These are phyloP conservation scores for Peltaster fructicola DNA, from an alignment of 2,329 filamentous ascomycete genomes.

Conservation along the genomic window DNA sequence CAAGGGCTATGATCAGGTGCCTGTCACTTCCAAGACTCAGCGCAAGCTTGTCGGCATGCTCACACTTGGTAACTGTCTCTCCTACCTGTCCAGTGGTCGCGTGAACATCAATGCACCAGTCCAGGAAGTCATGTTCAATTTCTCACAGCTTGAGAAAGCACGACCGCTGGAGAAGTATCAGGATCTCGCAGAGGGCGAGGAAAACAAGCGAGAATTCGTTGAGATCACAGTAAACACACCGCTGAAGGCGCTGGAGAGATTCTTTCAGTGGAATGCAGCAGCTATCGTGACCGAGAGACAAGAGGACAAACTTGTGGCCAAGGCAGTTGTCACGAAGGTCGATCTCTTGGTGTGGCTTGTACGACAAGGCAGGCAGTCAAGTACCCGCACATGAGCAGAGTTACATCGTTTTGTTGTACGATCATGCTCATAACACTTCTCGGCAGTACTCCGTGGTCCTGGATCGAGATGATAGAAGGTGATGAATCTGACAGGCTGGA, in stretches of 20 bases:
- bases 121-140: slow-evolving; percentile 90
- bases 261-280: slow-evolving; percentile 96
- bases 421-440: no score
- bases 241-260: slow-evolving; percentile 66
- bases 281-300: slow-evolving; percentile 76
- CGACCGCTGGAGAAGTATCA: slow-evolving; percentile 70
- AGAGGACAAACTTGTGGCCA: slow-evolving; percentile 45
- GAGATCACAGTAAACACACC: slow-evolving; percentile 88
- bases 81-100: slow-evolving; percentile 70
- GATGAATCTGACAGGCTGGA: no score
- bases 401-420: no score
- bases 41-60: slow-evolving; percentile 70
- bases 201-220: slow-evolving; percentile 51
- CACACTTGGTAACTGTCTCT: slow-evolving; percentile 85
- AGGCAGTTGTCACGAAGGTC: slow-evolving; percentile 90
- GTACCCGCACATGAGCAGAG: slow-evolving; percentile 2
- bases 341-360: slow-evolving; percentile 88
- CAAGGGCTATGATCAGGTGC: slow-evolving; percentile 93
- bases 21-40: slow-evolving; percentile 55
- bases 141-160: slow-evolving; percentile 70
- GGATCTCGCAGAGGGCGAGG: slow-evolving; percentile 23
- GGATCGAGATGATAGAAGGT: no score
- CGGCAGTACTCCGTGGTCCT: no score
- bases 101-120: slow-evolving; percentile 59
- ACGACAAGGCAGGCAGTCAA: slow-evolving; percentile 35